Conservation (phyloP, 164 flowering plant species). For the Stephania japonica region DNA sequence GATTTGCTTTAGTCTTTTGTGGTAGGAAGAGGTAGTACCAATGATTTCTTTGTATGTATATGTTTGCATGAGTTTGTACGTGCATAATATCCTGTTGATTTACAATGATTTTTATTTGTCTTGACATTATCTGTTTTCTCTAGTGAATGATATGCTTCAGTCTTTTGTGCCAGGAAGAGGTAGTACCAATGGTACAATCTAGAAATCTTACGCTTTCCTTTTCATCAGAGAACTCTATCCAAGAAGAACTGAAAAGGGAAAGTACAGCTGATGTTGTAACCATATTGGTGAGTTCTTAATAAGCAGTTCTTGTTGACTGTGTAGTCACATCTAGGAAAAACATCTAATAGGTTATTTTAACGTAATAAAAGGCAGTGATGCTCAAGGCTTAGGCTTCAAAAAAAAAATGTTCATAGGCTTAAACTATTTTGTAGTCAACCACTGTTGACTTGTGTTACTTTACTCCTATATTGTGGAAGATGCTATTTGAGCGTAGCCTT, state of each 20-base stretch:
- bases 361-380: neutral
- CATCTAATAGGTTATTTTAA: neutral
- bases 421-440: neutral
- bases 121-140: neutral
- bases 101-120: neutral
- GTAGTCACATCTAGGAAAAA: neutral
- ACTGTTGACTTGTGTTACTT: neutral
- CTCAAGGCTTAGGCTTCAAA: neutral
- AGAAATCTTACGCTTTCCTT: slow-evolving; percentile 81
- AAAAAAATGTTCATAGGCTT: too few relatives aligned
- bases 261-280: slow-evolving; percentile 96
- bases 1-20: too few relatives aligned
- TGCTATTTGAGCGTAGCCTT: too few relatives aligned
- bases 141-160: neutral
- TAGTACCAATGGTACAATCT: slow-evolving; percentile 64
- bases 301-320: neutral
- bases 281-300: slow-evolving; percentile 49
- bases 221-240: slow-evolving; percentile 96
- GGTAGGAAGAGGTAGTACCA: too few relatives aligned
- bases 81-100: too few relatives aligned
- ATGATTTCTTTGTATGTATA: too few relatives aligned
- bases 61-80: too few relatives aligned
- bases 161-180: slow-evolving; percentile 64
- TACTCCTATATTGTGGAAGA: neutral
- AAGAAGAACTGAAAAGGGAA: slow-evolving; percentile 95